Conservation (phyloP, 78 protist genomes). For the Tieghemostelium lacteum region DNA sequence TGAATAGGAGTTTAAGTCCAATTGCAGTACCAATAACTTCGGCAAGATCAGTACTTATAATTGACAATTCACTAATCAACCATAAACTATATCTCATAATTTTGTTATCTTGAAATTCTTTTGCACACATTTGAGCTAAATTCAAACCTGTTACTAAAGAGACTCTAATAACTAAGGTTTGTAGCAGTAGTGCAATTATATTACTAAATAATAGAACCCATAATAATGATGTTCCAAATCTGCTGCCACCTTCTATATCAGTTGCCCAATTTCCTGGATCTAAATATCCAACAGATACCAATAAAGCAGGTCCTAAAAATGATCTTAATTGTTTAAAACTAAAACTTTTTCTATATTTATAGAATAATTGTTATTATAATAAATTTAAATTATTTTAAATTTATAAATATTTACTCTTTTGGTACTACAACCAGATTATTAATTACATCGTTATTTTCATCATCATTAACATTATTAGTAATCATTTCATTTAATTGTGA, state of each 20-base stretch:
- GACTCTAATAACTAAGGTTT: constrained; percentile 75
- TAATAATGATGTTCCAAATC: constrained; percentile 81
- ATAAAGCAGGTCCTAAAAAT: constrained; percentile 43
- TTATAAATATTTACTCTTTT: too few species aligned
- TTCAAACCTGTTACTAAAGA: constrained; percentile 87
- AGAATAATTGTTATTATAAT: too few species aligned
- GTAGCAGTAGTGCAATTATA: constrained; percentile 83
- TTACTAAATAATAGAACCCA: constrained; percentile 88
- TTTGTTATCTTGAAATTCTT: constrained; percentile 54
- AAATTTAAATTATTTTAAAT: too few species aligned
- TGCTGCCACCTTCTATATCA: constrained; percentile 57
- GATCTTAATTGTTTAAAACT: constrained; percentile 24
- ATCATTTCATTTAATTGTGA: too few species aligned
- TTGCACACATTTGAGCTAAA: constrained; percentile 81
- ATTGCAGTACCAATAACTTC: constrained; percentile 89
- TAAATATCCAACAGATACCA: constrained; percentile 50
- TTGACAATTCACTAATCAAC: constrained; percentile 87
- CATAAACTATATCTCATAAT: constrained; percentile 55
- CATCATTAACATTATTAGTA: too few species aligned
- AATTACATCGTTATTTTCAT: too few species aligned
- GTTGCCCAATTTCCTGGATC: constrained; percentile 74
- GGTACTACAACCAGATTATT: too few species aligned
- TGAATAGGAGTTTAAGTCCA: constrained; percentile 72
- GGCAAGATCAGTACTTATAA: constrained; percentile 83
- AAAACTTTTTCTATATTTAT: constrained; percentile 28